Evolutionary conservation across 1,284 basidiomycete species (phyloP), one percentile per base, ranked within the genome.

Genomic region (Takashimella koratensis): DNA sequence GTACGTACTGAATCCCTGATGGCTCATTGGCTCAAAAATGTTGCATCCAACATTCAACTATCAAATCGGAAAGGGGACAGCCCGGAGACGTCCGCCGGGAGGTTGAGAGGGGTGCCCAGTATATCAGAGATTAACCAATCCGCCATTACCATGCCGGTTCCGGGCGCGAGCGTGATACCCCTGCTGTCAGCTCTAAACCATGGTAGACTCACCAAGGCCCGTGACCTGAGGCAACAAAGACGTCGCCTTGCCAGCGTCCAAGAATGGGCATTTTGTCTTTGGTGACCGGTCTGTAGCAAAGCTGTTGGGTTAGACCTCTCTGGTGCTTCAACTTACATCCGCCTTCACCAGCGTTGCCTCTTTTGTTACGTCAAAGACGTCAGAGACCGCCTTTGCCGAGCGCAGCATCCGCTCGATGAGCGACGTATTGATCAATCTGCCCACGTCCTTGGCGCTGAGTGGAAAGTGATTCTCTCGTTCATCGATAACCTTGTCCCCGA

Each of bases 91-190:
- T 58, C 50, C 5, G 48, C 53, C 24, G 47, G 52, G 12, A 52
- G 40, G 24, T 36, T 25, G 2, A 51, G 27, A 27, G 21, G 19
- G 24, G 19, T 43, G 49, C 45, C 40, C 6, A 24, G 30, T 3
- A 52, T 25, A 43, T 49, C 51, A 41, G 49, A 47, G 5, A 47
- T 39, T 23, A 54, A 11, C 5, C 52, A 23, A 44, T 54, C 57
- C 4, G 52, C 39, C 21, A 52, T 43, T 21, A 54, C 57, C 12
- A 52, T 44, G 21, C 57, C 57, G 2, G 53, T 48, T 0, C 53
- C 52, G 3, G 57, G 47, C 3, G 47, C 51, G 13, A 58, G 57
- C 2, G 57, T 55, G 50, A 58, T 58, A 3, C 52, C 57, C n/a
- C n/a, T n/a, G n/a, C n/a, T n/a, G n/a, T n/a, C n/a, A n/a, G n/a